Evolutionary conservation across 2,329 filamentous ascomycete species (phyloP).

Genomic region (Diplodia intermedia): DNA sequence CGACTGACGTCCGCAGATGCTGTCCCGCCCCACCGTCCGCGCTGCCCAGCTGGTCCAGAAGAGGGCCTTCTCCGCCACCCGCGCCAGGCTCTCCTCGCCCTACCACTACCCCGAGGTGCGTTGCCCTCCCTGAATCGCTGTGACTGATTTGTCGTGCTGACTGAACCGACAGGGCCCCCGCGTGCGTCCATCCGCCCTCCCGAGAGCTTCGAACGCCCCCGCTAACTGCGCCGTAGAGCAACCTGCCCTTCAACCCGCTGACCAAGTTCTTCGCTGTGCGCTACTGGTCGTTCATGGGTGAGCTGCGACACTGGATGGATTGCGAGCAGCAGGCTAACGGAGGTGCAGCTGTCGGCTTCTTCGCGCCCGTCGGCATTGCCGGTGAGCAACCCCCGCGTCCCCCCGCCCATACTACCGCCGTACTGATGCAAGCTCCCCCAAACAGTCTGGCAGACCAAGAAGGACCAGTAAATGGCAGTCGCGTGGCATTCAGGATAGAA

Average conservation of each 20-base stretch:
- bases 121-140: background rate
- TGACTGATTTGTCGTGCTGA: background rate
- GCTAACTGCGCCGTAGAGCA: conserved; percentile 74
- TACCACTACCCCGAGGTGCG: conserved; percentile 94
- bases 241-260: conserved; percentile 96
- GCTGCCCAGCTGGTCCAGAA: conserved; percentile 73
- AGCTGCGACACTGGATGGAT: conserved; percentile 37
- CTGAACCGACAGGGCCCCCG: conserved; percentile 26
- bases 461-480: conserved; percentile 55
- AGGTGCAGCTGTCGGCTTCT: conserved; percentile 31
- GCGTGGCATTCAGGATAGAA: background rate
- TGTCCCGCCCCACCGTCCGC: conserved; percentile 71
- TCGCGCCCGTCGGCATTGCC: conserved; percentile 60
- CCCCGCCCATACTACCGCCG: background rate
- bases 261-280: conserved; percentile 81
- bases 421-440: conserved; percentile 4
- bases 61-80: conserved; percentile 93
- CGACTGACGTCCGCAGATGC: conserved; percentile 67
- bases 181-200: conserved; percentile 8
- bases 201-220: background rate
- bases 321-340: conserved; percentile 31
- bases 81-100: conserved; percentile 81
- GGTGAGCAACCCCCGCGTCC: conserved; percentile 57
- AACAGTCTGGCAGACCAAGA: conserved; percentile 71
- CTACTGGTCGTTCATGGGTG: conserved; percentile 84